Base-by-base conservation (phyloP, 2,329 filamentous ascomycete species). In the Fusarium siculi region DNA sequence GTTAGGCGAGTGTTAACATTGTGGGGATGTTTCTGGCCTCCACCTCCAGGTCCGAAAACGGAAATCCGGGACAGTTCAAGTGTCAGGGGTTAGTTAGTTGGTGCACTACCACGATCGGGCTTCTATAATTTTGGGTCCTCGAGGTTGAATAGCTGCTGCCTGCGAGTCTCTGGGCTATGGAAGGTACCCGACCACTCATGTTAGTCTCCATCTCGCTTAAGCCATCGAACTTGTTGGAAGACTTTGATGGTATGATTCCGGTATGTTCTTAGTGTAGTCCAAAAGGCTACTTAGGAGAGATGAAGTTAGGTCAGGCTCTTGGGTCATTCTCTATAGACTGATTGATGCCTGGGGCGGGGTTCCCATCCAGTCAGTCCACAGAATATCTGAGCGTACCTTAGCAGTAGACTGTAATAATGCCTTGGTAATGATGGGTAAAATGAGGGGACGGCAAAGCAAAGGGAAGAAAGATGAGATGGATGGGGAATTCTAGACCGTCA, bases 291-390 rank as follows among this genome's bases (percentile, higher is more conserved):
- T 40, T 43, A 36, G 36, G 12, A 57, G 63, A 53, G 25, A 49
- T 46, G 52, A 53, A 46, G 39, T 30, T 42, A 52, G 30, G 55
- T 34, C 39, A 49, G 57, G 25, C 50, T 42, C 42, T 52, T 28
- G 21, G 42, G 53, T n/a, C 59, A 49, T 42, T 71, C 50, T 62
- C 46, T 18, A 54, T n/a, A 71, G 68, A 55, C 46, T 68, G 69
- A 61, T 74, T 68, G 69, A 61, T 74, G 67, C 70, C 63, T 74
- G 28, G 67, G 55, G 71, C 63, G 63, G 66, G 71, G 71, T 44
- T 49, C 19, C 54, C 40, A 56, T 46, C 40, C 60, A 64, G 32
- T 55, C 44, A 28, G 64, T 57, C 43, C 47, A 57, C 37, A 23
- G 56, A 49, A 39, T 44, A 53, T 36, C 44, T 54, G 34, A 43